A percentile compares a stretch with the other conserved stretches of the same genome.
phyloP scores from a whole-genome alignment of 176 grass and related monocot genomes.

The Oryza punctata region DNA sequence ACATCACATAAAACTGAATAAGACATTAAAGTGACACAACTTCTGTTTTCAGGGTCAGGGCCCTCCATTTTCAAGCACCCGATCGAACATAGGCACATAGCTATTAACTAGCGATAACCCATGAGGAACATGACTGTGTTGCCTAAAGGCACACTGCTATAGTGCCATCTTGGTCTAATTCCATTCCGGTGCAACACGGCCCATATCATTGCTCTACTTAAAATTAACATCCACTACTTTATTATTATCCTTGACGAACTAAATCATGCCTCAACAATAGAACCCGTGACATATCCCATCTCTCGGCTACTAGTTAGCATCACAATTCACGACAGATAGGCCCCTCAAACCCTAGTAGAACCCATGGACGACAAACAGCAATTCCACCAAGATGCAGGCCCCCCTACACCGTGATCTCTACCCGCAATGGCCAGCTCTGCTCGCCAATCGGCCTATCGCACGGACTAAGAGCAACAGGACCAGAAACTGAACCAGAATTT shows the following conservation, averaged over 20 bases:
- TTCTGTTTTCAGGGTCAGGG: too few relatives aligned
- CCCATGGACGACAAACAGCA: background rate
- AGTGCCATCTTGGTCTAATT: too few relatives aligned
- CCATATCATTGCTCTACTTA: background rate
- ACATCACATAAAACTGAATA: background rate
- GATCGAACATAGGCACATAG: background rate
- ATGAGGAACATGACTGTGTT: background rate
- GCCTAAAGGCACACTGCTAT: background rate
- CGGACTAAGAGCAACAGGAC: background rate
- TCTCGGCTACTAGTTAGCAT: background rate
- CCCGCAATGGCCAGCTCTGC: background rate
- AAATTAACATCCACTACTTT: background rate
- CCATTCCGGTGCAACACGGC: background rate
- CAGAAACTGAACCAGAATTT: background rate
- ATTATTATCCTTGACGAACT: background rate
- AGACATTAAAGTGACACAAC: too few relatives aligned
- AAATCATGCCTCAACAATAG: background rate
- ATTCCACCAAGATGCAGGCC: background rate
- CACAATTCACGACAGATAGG: background rate
- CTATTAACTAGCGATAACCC: background rate
- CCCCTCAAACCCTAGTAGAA: background rate
- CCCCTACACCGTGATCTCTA: background rate
- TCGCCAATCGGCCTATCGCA: background rate
- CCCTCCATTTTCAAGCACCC: background rate
- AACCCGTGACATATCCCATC: background rate